Evolutionary conservation across 176 grass and related monocot genomes (phyloP).

Genomic region (Musa itinerans): DNA sequence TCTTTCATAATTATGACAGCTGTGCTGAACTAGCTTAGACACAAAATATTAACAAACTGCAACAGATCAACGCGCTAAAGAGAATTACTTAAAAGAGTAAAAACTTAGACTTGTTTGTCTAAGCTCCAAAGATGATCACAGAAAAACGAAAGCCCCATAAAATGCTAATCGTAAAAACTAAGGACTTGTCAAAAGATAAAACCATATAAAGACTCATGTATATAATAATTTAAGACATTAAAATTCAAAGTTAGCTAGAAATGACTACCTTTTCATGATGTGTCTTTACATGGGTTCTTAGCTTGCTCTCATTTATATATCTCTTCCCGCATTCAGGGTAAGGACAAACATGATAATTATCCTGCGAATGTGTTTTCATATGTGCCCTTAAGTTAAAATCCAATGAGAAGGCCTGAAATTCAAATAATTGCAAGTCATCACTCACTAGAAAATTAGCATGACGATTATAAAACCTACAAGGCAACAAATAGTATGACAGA

Average conservation of each 20-base stretch:
- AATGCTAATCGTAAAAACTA: background rate
- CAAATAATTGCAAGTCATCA: slow-evolving; percentile 12
- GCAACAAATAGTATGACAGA: background rate
- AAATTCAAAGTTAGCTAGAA: slow-evolving; percentile 2
- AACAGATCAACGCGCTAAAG: no score
- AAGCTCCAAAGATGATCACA: no score
- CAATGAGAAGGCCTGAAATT: slow-evolving; percentile 86
- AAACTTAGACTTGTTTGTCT: no score
- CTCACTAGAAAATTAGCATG: background rate
- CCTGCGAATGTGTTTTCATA: slow-evolving; percentile 62
- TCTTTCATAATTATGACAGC: background rate
- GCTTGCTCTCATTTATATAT: slow-evolving; percentile 77
- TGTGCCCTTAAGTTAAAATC: slow-evolving; percentile 92
- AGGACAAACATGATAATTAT: slow-evolving; percentile 92
- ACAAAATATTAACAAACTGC: background rate
- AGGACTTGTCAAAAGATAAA: no score
- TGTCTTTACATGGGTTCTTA: slow-evolving; percentile 60
- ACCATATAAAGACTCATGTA: background rate
- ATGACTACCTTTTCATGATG: slow-evolving; percentile 66
- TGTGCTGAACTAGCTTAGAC: background rate
- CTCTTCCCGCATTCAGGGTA: slow-evolving; percentile 73
- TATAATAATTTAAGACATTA: background rate
- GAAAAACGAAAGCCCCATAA: no score
- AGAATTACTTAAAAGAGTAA: no score
- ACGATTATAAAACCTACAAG: background rate